Evolutionary conservation across 2,329 filamentous ascomycete genomes (phyloP), one percentile per base, ranked within the genome.

Genomic region (Trichoderma afroharzianum): DNA sequence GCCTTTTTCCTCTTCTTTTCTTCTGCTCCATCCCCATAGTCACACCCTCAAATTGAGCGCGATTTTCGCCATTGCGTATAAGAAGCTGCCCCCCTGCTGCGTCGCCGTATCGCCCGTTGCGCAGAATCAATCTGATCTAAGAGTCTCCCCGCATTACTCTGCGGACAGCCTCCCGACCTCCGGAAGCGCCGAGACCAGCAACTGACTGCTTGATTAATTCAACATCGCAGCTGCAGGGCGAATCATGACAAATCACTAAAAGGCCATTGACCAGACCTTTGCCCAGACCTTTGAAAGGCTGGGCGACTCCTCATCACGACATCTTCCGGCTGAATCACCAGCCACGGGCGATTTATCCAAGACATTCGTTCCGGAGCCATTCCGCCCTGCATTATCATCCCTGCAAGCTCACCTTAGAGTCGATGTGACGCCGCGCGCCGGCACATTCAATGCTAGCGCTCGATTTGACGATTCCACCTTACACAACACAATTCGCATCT

Each of bases 371-470:
- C 66, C 30, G 32, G 55, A 57, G 24, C 50, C 47, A 24, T 36
- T 12, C 32, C 63, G 11, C 32, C 63, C 30, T 36, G 47, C 39
- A n/a, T 32, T 55, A n/a, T 21, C 7, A 61, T 33, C 55, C 55
- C 55, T 68, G 66, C 24, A 61, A 15, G 21, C 57, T 43, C 18
- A 33, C 24, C n/a, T 21, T 11, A 62, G 67, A 53, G 67, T 69
- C 67, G 28, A 61, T 69, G 67, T 69, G 67, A 62, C 39, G 61
- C 59, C 28, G 67, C 57, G 39, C 43, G 55, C 67, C 67, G 39
- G 47, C 57, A 33, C 32, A 28, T 26, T 32, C 32, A 58, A 61
- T 69, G 57, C 67, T 36, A 62, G 55, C 36, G 57, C 28, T 69
- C 67, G 55, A 11, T 50, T 50, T 50, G 55, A 36, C 53, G 33